Conservation (phyloP, 495 filamentous ascomycete species). For the Aspergillus homomorphus region DNA sequence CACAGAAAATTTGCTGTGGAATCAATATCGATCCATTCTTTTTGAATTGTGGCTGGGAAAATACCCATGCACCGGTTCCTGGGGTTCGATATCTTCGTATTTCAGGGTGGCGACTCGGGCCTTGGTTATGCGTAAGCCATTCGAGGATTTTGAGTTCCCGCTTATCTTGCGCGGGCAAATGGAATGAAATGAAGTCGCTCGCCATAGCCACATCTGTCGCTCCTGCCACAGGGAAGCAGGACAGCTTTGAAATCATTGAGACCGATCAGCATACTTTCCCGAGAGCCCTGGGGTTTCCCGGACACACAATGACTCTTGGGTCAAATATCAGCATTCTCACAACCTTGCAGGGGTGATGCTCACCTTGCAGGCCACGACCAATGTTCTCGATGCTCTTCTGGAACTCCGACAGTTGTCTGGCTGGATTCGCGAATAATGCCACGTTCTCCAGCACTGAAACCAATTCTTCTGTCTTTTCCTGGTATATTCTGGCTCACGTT, state of each 20-base stretch:
- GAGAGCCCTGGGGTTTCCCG: too few species aligned
- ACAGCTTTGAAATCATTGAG: too few species aligned
- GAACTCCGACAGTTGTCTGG: slow-evolving; percentile 4
- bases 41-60: neutral
- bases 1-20: slow-evolving; percentile 1
- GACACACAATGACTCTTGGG: too few species aligned
- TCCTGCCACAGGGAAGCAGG: too few species aligned
- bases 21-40: neutral
- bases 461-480: neutral
- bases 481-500: neutral
- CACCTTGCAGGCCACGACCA: neutral
- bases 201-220: neutral
- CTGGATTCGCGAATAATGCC: neutral
- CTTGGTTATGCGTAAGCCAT: slow-evolving; percentile 4
- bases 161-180: neutral
- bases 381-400: slow-evolving; percentile 1
- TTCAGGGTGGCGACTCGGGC: slow-evolving; percentile 3
- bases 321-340: too few species aligned
- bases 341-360: too few species aligned
- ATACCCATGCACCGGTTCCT: slow-evolving; percentile 5
- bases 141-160: slow-evolving; percentile 8
- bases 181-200: neutral
- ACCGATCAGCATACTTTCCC: too few species aligned
- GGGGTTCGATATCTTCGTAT: slow-evolving; percentile 4
- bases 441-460: neutral